Conservation (phyloP, 257 asterid species). For the Nicotiana tomentosiformis region DNA sequence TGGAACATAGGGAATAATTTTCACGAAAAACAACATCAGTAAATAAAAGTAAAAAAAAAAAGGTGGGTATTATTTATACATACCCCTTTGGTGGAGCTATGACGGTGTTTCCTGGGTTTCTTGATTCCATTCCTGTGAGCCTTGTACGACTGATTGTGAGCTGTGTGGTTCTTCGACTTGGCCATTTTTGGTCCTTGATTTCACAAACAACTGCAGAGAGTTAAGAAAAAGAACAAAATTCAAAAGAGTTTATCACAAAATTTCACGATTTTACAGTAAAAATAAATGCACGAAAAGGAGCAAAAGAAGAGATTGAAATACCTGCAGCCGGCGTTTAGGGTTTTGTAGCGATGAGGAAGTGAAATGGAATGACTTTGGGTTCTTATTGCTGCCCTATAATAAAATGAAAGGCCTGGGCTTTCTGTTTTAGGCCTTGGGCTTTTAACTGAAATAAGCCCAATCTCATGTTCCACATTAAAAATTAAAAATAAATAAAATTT, state of each 20-base stretch:
- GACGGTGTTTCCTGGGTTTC: slow-evolving; percentile 74
- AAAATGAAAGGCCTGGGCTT: background rate
- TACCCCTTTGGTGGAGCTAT: slow-evolving; percentile 86
- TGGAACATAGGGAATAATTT: accelerated
- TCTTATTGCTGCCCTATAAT: background rate
- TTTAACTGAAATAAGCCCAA: background rate
- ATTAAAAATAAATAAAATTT: too few relatives aligned
- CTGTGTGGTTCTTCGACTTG: slow-evolving; percentile 89
- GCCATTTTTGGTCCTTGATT: slow-evolving; percentile 47
- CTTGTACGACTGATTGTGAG: slow-evolving; percentile 86
- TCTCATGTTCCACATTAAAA: too few relatives aligned
- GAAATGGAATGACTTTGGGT: background rate
- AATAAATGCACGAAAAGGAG: background rate
- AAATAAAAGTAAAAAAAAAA: background rate
- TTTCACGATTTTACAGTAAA: background rate
- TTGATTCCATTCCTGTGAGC: slow-evolving; percentile 90
- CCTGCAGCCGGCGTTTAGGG: background rate
- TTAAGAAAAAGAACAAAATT: background rate
- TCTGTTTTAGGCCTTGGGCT: background rate
- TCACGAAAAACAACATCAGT: background rate
- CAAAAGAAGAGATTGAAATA: background rate
- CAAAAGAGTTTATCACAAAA: background rate
- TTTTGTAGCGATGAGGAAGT: background rate
- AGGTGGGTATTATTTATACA: background rate
- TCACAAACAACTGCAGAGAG: background rate